Evolutionary conservation across 2,329 filamentous ascomycete species (phyloP), one percentile per base, ranked within the genome.

Genomic region (Venturia oleaginea): DNA sequence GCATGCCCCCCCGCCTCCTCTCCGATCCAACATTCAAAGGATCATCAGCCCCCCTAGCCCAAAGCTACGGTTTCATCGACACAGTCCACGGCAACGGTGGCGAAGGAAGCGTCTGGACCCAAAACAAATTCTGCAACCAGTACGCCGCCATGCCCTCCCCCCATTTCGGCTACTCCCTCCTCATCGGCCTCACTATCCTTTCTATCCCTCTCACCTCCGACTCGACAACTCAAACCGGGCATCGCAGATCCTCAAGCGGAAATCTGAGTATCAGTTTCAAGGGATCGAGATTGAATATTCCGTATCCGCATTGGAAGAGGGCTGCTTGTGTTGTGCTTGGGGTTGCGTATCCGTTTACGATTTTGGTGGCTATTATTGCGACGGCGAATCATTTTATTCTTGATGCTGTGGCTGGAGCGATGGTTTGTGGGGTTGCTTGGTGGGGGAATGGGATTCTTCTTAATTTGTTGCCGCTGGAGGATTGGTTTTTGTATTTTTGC

Each of bases 341-440:
- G 51, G 78, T 87, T 69, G 73, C 82, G 3, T 91, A 91, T 70
- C 87, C 88, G 0, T 72, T 81, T 6, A 77, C 83, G 32, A 90
- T 91, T 66, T 75, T 90, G 5, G 78, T 83, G 10, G 87, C 86
- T 32, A 90, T 90, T 68, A 80, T 90, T 30, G 84, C 87, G 3
- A 90, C 87, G 0, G 87, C 87, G 57, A 90, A 90, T 72, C 87
- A 90, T 73, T 84, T 89, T 72, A 80, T 90, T 59, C 81, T 90
- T 7, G 88, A 90, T 71, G 87, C 88, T 0, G 81, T 89, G 1
- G 88, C 86, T 0, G 88, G 87, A 17, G 84, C 86, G 6, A 70
- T 83, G 38, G 86, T 90, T 3, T 90, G 87, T 69, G 78, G 77
- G 3, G 67, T 89, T 5, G 86, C 86, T 0, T 90, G 87, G 87